Base-by-base conservation (phyloP, 805 yeast genomes). In the Lipomyces orientalis region DNA sequence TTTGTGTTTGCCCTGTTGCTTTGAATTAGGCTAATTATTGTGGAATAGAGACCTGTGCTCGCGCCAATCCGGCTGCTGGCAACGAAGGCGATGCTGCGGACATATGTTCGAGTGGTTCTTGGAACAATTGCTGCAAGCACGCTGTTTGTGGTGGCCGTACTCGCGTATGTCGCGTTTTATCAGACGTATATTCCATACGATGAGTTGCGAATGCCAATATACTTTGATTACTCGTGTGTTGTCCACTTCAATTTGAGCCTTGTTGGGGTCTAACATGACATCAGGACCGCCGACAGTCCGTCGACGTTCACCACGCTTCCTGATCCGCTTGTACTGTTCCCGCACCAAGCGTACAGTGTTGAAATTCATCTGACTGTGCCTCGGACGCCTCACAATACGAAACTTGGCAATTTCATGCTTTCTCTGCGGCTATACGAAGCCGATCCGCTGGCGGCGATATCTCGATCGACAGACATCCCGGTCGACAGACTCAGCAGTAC, bases 331-430 rank as follows among this genome's bases (percentile, higher is more conserved):
- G 54, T 62, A 0, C 61, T 67, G 34, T 56, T 58, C 49, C 34
- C 66, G 14, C n/a, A 55, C 31, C 61, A 39, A 49, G 73, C 72
- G 52, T 79, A 78, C 64, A 65, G 69, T 29, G 68, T 79, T 14
- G 62, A 64, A 2, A 71, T 79, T 10, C 66, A 62, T 33, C 71
- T 79, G 29, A 68, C 64, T 33, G 66, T 78, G 57, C 82, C 81
- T 5, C 72, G 79, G 22, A 68, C 71, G n/a, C 67, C 65, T 4
- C 66, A 66, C 59, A 79, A 79, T 65, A 67, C 64, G 43, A 69
- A 71, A 5, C 49, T 73, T 14, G 80, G 81, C 35, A 79, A 78
- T 67, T 79, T 79, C 67, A 72, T 75, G 74, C 72, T 77, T 35
- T 46, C 70, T 8, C 66, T 73, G 22, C 59, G 72, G 4, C 61